Evolutionary conservation across 441 rosid species (phyloP), one percentile per base, ranked within the genome.

Genomic region (Mallotus repandus): DNA sequence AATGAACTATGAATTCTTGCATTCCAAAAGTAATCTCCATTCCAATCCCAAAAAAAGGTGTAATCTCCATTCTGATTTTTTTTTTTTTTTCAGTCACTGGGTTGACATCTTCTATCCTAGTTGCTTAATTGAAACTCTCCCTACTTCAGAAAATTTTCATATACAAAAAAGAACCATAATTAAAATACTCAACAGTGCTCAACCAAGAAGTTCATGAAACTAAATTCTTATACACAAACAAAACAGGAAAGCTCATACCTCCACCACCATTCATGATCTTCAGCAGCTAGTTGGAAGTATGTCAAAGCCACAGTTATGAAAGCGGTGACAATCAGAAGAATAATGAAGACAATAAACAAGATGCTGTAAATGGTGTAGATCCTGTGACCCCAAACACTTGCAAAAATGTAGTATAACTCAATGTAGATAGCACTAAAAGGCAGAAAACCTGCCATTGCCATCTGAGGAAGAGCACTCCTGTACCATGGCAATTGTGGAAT

Each of bases 191-290:
- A 49, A 48, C 13, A 19, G 19, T 13, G 5, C 1, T 18, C 54
- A 11, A 7, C 13, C 10, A 41, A 43, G 19, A 58, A 69, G 19
- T 38, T 2, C 1, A 13, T 7, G 38, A 69, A 58, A 57, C 7
- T 14, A 12, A 22, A 21, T 21, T 56, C 9, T 4, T 22, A 29
- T 4, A 77, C 14, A 4, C n/a, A 45, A 57, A 57, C 3, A 29
- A 11, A 16, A 35, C 32, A 59, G 29, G 16, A 35, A 46, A 48
- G 25, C 53, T 19, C 1, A 16, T 85, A 91, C 97, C 97, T 91
- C 97, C 97, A 91, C 97, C 97, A 91, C 93, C 97, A 88, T 79
- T 90, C 86, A 66, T 91, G 97, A 76, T 91, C 97, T 81, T 91
- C 97, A 19, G 96, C 96, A 32, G 96, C 97, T 10, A 91, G 96